These are phyloP conservation scores for Rosa multiflora DNA, from an alignment of 306 rosid genomes.

Conservation along the genomic window DNA sequence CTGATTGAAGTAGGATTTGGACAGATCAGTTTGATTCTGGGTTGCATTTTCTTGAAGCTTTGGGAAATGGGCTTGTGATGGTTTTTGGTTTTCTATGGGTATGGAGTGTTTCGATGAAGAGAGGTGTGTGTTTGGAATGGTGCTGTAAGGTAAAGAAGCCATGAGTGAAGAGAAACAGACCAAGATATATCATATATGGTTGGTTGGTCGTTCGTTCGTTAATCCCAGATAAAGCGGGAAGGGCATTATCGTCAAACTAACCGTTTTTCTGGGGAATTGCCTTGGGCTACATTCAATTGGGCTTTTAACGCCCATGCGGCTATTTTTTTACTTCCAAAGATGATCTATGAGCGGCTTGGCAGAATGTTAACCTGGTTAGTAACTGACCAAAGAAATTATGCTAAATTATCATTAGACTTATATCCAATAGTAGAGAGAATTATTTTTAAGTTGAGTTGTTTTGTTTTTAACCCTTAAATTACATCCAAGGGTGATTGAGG, in stretches of 20 bases:
- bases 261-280: background rate
- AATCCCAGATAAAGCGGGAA: conserved; percentile 22
- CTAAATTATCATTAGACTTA: no score
- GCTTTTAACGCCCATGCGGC: background rate
- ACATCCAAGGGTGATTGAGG: no score
- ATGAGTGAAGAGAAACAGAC: conserved; percentile 45
- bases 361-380: no score
- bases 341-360: no score
- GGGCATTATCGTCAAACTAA: conserved; percentile 25
- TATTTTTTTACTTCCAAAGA: no score
- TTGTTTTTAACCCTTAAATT: no score
- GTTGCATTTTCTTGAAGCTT: conserved; percentile 24
- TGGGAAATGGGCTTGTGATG: conserved; percentile 28
- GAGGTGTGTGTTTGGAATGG: conserved; percentile 21
- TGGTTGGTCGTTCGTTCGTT: background rate
- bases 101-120: conserved; percentile 30
- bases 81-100: conserved; percentile 18
- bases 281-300: background rate
- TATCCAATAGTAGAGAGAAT: no score
- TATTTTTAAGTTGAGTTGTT: no score
- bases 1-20: conserved; percentile 36
- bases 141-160: conserved; percentile 49
- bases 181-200: background rate
- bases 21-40: conserved; percentile 15
- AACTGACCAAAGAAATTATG: no score